These are phyloP conservation scores for Thielaviopsis euricoi DNA, from an alignment of 2,329 filamentous ascomycete species.

Conservation along the genomic window DNA sequence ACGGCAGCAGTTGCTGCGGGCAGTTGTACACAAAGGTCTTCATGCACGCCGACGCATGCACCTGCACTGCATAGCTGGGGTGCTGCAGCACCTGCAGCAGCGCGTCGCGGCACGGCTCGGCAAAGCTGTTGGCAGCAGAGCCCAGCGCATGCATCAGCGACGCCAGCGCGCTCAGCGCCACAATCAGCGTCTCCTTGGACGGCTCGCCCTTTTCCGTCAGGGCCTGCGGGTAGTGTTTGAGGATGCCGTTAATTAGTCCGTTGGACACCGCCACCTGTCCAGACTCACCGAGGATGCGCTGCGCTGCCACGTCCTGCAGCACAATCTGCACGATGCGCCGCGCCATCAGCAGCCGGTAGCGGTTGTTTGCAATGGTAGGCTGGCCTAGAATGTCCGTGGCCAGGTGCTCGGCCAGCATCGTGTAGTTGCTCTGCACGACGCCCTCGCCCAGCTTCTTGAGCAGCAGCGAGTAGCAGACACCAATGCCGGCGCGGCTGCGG, in stretches of 20 bases:
- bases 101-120: conserved; percentile 72
- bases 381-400: conserved; percentile 67
- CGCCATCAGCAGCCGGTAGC: conserved; percentile 73
- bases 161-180: conserved; percentile 61
- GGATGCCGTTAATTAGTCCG: conserved; percentile 65
- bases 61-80: conserved; percentile 89
- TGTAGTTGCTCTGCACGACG: conserved; percentile 68
- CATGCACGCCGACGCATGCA: conserved; percentile 73
- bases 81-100: conserved; percentile 83
- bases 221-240: conserved; percentile 89
- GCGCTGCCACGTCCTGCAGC: conserved; percentile 68
- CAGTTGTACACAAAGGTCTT: conserved; percentile 79
- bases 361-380: conserved; percentile 60
- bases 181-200: conserved; percentile 68
- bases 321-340: conserved; percentile 72
- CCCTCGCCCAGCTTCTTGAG: conserved; percentile 65
- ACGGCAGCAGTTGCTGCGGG: conserved; percentile 78
- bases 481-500: conserved; percentile 64
- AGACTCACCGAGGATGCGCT: conserved; percentile 70
- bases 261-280: conserved; percentile 73
- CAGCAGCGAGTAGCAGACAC: conserved; percentile 72
- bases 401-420: conserved; percentile 64
- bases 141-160: conserved; percentile 67
- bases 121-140: conserved; percentile 62
- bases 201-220: conserved; percentile 78